Percentiles rank a stretch among this genome's conserved stretches.
phyloP scores from a whole-genome alignment of 495 filamentous ascomycete species.

The Parachaetomium inaequale region DNA sequence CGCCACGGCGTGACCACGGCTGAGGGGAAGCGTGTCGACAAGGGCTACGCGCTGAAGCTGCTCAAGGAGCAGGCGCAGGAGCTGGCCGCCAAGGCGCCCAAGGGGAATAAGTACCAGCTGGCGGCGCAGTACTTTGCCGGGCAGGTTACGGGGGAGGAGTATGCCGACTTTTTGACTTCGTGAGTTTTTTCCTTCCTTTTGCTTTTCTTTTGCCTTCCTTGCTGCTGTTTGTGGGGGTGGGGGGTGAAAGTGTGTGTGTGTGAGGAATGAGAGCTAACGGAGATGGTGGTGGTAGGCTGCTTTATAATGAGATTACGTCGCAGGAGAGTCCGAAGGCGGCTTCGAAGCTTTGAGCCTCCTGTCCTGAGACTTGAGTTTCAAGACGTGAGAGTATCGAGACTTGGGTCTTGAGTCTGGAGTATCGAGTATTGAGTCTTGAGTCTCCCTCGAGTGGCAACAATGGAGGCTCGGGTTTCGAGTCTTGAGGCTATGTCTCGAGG shows the following conservation, averaged over 20 bases:
- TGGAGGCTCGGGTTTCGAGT: no score
- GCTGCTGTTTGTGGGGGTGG: no score
- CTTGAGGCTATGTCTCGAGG: no score
- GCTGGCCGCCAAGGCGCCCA: conserved; percentile 68
- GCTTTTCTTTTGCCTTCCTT: no score
- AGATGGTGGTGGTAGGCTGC: conserved; percentile 54
- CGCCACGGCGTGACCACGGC: conserved; percentile 78
- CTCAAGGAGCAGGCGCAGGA: conserved; percentile 82
- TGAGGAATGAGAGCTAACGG: not conserved
- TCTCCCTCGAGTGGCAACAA: no score
- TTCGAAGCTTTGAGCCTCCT: conserved; percentile 65
- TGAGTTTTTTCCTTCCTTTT: no score
- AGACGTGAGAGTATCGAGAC: no score
- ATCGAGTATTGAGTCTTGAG: no score
- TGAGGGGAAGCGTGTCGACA: conserved; percentile 91
- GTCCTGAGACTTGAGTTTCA: no score
- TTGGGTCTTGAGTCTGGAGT: no score
- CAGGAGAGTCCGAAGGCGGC: conserved; percentile 65
- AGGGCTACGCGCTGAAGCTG: conserved; percentile 80
- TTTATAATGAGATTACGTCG: conserved; percentile 95
- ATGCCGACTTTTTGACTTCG: conserved; percentile 93
- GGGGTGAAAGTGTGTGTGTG: no score
- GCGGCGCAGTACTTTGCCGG: conserved; percentile 88
- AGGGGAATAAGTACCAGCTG: conserved; percentile 88
- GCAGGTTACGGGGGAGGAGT: conserved; percentile 95